Evolutionary conservation across 306 rosid species (phyloP), one percentile per base, ranked within the genome.

Genomic region (Canavalia gladiata): DNA sequence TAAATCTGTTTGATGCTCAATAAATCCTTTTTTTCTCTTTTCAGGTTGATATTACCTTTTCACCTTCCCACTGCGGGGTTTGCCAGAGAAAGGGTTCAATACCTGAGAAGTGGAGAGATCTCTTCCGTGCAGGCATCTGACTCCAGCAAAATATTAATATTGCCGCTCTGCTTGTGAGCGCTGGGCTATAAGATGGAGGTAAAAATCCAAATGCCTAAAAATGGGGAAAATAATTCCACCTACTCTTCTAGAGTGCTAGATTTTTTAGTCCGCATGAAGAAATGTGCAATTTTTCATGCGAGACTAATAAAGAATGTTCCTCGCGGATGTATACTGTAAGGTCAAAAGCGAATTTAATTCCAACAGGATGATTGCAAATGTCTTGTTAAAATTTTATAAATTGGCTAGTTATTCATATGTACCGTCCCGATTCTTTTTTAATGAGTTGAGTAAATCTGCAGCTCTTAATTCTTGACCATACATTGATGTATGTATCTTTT

Each of bases 301-400:
- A 82, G 92, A 83, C 87, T 86, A 72, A 81, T 81, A 77, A 84
- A 89, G 84, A 83, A 80, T 30, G 93, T 80, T 83, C 90, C 91
- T 56, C 28, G 91, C 86, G 42, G 94, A 90, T 76, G 92, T 85
- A 52, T 87, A 82, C 56, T 85, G 88, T 75, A 87, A 92, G 72
- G 88, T 90, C 29, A 87, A 89, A 69, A 81, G 75, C 18, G 99
- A 88, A 74, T 76, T 91, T 88, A 90, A 89, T 69, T 90, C 92
- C 25, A 86, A 85, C 80, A 68, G 79, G 71, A 91, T 91, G 78
- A 87, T 86, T 75, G 88, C 90, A 57, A 89, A 86, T 74, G 85
- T 82, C 84, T 85, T 78, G 84, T 75, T 87, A 50, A 65, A 77
- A 75, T 35, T 63, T 43, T 81, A 72, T 57, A 77, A 75, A 71